Percentiles rank a stretch among this genome's conserved stretches.
phyloP scores from a whole-genome alignment of 768 basidiomycete species.

The Amyloporia xantha region DNA sequence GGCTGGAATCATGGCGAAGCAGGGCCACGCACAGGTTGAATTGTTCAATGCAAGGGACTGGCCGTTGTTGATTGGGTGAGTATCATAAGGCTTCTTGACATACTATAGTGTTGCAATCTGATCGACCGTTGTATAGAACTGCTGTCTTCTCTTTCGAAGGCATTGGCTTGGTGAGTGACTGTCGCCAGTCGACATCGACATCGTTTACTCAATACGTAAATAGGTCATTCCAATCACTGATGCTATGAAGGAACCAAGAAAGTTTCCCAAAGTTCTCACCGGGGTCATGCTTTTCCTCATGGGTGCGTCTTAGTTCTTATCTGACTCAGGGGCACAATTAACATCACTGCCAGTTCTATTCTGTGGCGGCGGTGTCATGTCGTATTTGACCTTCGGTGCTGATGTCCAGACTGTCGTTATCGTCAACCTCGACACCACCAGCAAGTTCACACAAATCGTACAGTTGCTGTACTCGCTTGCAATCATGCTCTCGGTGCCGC shows the following conservation, averaged over 20 bases:
- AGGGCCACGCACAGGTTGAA: constrained; percentile 73
- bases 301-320: constrained; percentile 32
- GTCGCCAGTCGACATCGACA: background rate
- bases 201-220: constrained; percentile 5
- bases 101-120: background rate
- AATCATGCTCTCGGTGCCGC: constrained; percentile 84
- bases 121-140: constrained; percentile 65
- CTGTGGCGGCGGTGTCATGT: constrained; percentile 80
- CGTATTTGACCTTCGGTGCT: constrained; percentile 84
- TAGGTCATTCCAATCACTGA: constrained; percentile 94
- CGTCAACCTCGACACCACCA: constrained; percentile 81
- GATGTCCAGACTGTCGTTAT: constrained; percentile 90
- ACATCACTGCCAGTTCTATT: constrained; percentile 54
- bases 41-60: constrained; percentile 89
- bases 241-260: constrained; percentile 91
- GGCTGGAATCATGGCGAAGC: constrained; percentile 51
- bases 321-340: background rate
- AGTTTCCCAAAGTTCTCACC: constrained; percentile 83
- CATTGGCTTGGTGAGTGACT: constrained; percentile 69
- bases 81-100: constrained; percentile 6
- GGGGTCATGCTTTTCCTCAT: constrained; percentile 88
- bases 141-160: constrained; percentile 99
- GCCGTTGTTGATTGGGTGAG: constrained; percentile 86
- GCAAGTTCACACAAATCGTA: constrained; percentile 83
- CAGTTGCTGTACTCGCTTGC: constrained; percentile 90